A percentile compares a stretch with the other conserved stretches of the same genome.
Conservation (phyloP, 2,329 filamentous ascomycete species). For the Malbranchea cinnamomea region DNA sequence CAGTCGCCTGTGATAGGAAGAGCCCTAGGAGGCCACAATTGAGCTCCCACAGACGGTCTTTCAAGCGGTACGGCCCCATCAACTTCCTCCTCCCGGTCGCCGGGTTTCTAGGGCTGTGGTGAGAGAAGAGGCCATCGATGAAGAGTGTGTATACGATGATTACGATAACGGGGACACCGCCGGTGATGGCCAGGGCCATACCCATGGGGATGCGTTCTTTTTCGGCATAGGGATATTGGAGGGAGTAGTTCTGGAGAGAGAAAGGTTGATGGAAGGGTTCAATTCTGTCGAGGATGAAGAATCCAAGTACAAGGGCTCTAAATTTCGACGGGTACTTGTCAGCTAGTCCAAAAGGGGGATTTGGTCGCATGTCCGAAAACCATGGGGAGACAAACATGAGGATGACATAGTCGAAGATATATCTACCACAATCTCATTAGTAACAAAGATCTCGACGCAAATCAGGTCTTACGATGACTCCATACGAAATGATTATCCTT, state of each 20-base stretch:
- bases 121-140: conserved; percentile 44
- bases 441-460: background rate
- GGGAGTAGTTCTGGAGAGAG: conserved; percentile 39
- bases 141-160: conserved; percentile 42
- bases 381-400: conserved; percentile 34
- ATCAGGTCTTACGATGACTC: too few species aligned
- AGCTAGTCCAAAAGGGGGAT: conserved; percentile 2
- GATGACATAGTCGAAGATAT: conserved; percentile 44
- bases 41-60: conserved; percentile 46
- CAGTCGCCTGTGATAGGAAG: conserved; percentile 36
- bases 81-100: conserved; percentile 22
- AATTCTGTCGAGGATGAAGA: conserved; percentile 37
- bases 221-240: conserved; percentile 43
- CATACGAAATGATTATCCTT: conserved; percentile 39
- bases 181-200: conserved; percentile 34
- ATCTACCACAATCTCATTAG: conserved; percentile 22
- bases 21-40: conserved; percentile 47
- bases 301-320: conserved; percentile 37
- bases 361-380: conserved; percentile 2
- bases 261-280: conserved; percentile 45
- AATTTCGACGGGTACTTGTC: background rate
- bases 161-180: conserved; percentile 34
- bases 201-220: conserved; percentile 40
- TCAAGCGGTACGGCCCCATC: conserved; percentile 35
- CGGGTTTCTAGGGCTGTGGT: conserved; percentile 26